Conservation (phyloP, 805 yeast species). For the Cyberlindnera veronae region DNA sequence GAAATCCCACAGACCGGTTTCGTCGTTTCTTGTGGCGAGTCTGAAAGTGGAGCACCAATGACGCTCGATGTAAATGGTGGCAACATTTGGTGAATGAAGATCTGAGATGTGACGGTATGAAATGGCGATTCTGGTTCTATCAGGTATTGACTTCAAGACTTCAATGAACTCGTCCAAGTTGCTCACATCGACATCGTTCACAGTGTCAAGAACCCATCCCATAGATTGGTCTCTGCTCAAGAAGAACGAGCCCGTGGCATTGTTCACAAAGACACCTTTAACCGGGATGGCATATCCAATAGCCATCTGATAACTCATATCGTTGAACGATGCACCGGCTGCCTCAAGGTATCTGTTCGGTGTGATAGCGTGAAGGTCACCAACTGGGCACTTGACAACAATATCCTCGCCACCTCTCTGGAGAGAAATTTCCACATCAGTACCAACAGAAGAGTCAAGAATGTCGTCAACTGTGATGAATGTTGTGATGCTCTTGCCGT, state of each 20-base stretch:
- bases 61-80: conserved; percentile 72
- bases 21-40: conserved; percentile 60
- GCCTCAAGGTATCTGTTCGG: conserved; percentile 80
- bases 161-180: conserved; percentile 71
- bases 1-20: conserved; percentile 57
- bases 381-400: conserved; percentile 50
- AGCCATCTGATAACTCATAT: conserved; percentile 85
- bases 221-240: conserved; percentile 53
- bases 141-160: conserved; percentile 77
- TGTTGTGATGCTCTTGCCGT: conserved; percentile 58
- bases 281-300: conserved; percentile 81
- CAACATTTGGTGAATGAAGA: conserved; percentile 66
- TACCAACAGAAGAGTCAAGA: conserved; percentile 67
- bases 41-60: conserved; percentile 79
- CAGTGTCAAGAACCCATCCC: conserved; percentile 79
- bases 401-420: conserved; percentile 73
- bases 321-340: conserved; percentile 84
- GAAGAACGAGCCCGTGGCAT: conserved; percentile 74
- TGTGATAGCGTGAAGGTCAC: conserved; percentile 76
- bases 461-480: conserved; percentile 83
- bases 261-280: conserved; percentile 74
- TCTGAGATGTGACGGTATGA: conserved; percentile 77
- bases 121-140: conserved; percentile 64
- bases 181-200: conserved; percentile 74
- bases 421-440: conserved; percentile 50